Percentiles rank a stretch among this genome's conserved stretches.
phyloP scores from a whole-genome alignment of 2,329 filamentous ascomycete species.

The Trichoderma arundinaceum region DNA sequence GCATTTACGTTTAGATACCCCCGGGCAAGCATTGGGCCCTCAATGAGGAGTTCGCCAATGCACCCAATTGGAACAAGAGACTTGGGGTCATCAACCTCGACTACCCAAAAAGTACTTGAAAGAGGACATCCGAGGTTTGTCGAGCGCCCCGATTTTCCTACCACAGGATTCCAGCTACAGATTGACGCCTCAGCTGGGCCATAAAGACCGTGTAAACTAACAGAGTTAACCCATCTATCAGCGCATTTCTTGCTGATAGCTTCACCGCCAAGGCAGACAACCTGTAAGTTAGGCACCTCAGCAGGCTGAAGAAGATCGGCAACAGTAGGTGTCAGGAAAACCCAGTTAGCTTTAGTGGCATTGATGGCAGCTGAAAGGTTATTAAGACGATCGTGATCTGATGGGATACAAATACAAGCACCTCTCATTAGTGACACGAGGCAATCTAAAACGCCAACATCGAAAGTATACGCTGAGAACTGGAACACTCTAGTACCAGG shows the following conservation, averaged over 20 bases:
- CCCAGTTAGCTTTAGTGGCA: slow-evolving; percentile 9
- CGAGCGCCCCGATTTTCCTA: slow-evolving; percentile 16
- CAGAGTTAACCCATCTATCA: slow-evolving; percentile 10
- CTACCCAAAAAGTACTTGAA: slow-evolving; percentile 34
- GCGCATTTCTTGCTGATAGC: slow-evolving; percentile 23
- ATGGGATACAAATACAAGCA: slow-evolving; percentile 35
- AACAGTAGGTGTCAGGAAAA: slow-evolving; percentile 34
- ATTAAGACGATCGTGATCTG: slow-evolving; percentile 31
- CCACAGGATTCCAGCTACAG: slow-evolving; percentile 19
- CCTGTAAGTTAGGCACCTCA: slow-evolving; percentile 12
- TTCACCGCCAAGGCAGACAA: slow-evolving; percentile 27
- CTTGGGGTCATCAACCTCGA: slow-evolving; percentile 31
- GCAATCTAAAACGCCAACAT: slow-evolving; percentile 35
- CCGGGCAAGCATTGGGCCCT: slow-evolving; percentile 35
- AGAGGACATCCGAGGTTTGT: slow-evolving; percentile 31
- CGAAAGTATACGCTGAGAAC: slow-evolving; percentile 35
- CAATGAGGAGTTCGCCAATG: slow-evolving; percentile 36
- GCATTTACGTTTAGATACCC: slow-evolving; percentile 30
- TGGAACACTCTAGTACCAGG: slow-evolving; percentile 31
- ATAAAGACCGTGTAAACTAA: slow-evolving; percentile 18
- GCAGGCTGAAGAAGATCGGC: slow-evolving; percentile 26
- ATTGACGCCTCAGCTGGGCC: slow-evolving; percentile 29
- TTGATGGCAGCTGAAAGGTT: slow-evolving; percentile 31
- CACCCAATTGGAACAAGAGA: slow-evolving; percentile 33
- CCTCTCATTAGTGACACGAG: slow-evolving; percentile 33